Base-by-base conservation (phyloP, 768 basidiomycete species). In the Tricholoma matsutake region DNA sequence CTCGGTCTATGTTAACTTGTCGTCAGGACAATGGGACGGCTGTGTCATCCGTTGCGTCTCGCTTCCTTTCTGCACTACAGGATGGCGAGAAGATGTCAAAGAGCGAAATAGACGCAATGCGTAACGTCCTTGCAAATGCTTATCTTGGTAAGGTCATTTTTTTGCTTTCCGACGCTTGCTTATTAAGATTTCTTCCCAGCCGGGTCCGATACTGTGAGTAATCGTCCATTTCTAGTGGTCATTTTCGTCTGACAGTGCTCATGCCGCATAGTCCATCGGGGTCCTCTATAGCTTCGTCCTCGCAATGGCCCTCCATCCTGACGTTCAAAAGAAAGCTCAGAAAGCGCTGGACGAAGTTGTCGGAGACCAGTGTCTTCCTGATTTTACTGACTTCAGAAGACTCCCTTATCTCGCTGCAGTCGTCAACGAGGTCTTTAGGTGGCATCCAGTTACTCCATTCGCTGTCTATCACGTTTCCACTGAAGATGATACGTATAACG, bases 281-380 rank as follows among this genome's bases (percentile, higher is more conserved):
- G 22, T 18, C 14, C n/a, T 58, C 9, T 29, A n/a, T 7, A 47
- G 43, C 16, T 63, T 63, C 34, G 41, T 63, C 20, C 41, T 63
- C 6, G 62, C 62, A 13, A 63, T 63, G 62, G 59, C 47, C 29
- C 47, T 63, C 1, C 32, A 60, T 52, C 62, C 62, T 4, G 58
- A 63, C 11, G 54, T 54, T 22, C 58, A 59, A 22, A 51, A 25
- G 35, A 59, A 57, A 31, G 62, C 63, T 13, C 60, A 64, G 43
- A 60, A 39, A 9, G 63, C 58, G 32, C 54, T 64, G 7, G 63
- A 64, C 34, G 11, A 39, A 1, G 51, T 64, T 7, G 29, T 64
- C 16, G 63, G 60, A 10, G 59, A 69, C 64, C 55, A 73, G 43
- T 45, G 73, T 68, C 57, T 67, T 57, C 63, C 63, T 18, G 59